These are phyloP conservation scores for Powellomyces hirtus DNA, from an alignment of 192 early-diverging fungal species.

Conservation along the genomic window DNA sequence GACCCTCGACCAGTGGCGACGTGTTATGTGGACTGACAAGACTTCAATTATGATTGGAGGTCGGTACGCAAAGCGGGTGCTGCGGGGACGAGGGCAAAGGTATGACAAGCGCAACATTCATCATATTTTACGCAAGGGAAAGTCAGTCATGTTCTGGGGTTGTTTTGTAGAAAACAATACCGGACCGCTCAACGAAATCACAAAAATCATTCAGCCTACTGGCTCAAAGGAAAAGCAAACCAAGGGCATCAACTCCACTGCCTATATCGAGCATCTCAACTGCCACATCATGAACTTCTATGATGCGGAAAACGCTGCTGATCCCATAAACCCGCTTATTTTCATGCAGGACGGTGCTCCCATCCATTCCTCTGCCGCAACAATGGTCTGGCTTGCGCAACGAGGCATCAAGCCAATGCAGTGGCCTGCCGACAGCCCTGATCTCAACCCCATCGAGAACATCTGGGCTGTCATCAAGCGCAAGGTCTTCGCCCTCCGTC, in stretches of 20 bases:
- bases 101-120: not conserved
- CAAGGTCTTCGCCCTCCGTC: not conserved
- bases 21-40: not conserved
- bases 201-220: no score
- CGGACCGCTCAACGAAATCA: not conserved
- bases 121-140: not conserved
- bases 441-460: conserved; percentile 11
- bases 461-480: not conserved
- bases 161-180: not conserved
- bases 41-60: not conserved
- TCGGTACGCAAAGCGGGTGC: not conserved
- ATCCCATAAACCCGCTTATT: not conserved
- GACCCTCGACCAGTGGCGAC: not conserved
- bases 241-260: not conserved
- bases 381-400: not conserved
- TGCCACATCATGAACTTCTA: not conserved
- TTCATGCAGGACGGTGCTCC: conserved; percentile 4
- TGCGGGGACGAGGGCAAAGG: not conserved
- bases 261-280: not conserved
- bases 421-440: conserved; percentile 6
- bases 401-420: not conserved
- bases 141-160: not conserved
- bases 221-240: no score
- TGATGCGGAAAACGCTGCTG: not conserved
- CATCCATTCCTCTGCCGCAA: not conserved